Evolutionary conservation across 2,329 filamentous ascomycete genomes (phyloP).

Genomic region (Verticillium longisporum): DNA sequence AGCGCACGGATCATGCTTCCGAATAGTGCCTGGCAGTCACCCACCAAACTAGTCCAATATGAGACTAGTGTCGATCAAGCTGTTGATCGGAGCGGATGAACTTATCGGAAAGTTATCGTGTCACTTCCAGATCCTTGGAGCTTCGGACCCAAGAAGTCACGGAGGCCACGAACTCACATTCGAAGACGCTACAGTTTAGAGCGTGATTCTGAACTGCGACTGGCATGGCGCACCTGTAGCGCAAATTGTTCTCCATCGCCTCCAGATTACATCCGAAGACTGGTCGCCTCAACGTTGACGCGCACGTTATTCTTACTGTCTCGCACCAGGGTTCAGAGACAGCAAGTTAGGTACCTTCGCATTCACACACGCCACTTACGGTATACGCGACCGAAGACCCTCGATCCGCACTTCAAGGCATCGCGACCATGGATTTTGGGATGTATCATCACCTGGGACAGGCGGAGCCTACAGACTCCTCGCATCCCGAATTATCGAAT

Average conservation of each 20-base stretch:
- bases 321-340: not conserved
- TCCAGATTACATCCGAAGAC: not conserved
- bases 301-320: not conserved
- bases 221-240: not conserved
- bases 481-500: slow-evolving; percentile 43
- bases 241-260: not conserved
- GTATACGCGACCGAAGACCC: no score
- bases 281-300: not conserved
- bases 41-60: not conserved
- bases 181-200: not conserved
- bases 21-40: not conserved
- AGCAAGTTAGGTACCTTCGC: not conserved
- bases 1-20: not conserved
- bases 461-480: slow-evolving; percentile 46
- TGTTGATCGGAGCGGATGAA: slow-evolving; percentile 7
- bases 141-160: not conserved
- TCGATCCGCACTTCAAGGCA: no score
- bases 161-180: not conserved
- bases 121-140: slow-evolving; percentile 7
- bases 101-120: slow-evolving; percentile 14
- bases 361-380: not conserved
- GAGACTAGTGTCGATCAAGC: not conserved
- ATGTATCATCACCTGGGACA: slow-evolving; percentile 52
- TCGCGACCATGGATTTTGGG: slow-evolving; percentile 42
- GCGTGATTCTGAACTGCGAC: not conserved